Percentiles rank a stretch among this genome's conserved stretches.
Evolutionary conservation across 1,284 basidiomycete species (phyloP).

Genomic region (Anthracocystis setariae): DNA sequence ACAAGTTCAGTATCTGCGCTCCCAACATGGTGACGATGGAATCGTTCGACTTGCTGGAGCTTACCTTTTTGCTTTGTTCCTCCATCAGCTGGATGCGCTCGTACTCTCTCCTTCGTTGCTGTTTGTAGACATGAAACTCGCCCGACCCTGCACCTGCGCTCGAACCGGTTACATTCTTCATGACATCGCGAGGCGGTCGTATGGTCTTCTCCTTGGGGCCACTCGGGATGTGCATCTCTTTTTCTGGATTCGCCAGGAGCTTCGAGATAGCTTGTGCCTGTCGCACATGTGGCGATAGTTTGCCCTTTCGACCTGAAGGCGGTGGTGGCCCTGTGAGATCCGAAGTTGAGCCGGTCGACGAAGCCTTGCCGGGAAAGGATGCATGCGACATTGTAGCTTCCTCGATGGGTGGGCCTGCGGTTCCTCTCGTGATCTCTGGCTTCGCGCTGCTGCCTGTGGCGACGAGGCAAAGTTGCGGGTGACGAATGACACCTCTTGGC

Average conservation of each 20-base stretch:
- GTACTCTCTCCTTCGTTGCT: conserved; percentile 89
- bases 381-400: conserved; percentile 18
- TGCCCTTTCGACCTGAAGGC: conserved; percentile 18
- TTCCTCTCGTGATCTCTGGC: no score
- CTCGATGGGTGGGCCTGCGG: neutral
- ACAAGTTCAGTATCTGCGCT: conserved; percentile 1
- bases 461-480: no score
- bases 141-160: conserved; percentile 67
- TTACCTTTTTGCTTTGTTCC: conserved; percentile 80
- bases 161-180: conserved; percentile 77
- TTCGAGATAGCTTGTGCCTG: conserved; percentile 59
- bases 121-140: conserved; percentile 90
- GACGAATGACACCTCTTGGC: no score
- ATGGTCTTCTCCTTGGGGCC: conserved; percentile 48
- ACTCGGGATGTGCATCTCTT: conserved; percentile 49
- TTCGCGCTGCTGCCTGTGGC: no score
- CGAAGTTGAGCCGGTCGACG: conserved; percentile 16
- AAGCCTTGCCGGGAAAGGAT: conserved; percentile 11
- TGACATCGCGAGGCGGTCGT: conserved; percentile 70
- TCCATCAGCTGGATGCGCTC: conserved; percentile 92
- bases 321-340: conserved; percentile 7
- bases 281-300: conserved; percentile 52
- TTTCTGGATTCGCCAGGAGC: conserved; percentile 60
- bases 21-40: neutral
- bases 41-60: conserved; percentile 31